Base-by-base conservation (phyloP, 2,329 filamentous ascomycete genomes). In the Nectriaceae sp. region DNA sequence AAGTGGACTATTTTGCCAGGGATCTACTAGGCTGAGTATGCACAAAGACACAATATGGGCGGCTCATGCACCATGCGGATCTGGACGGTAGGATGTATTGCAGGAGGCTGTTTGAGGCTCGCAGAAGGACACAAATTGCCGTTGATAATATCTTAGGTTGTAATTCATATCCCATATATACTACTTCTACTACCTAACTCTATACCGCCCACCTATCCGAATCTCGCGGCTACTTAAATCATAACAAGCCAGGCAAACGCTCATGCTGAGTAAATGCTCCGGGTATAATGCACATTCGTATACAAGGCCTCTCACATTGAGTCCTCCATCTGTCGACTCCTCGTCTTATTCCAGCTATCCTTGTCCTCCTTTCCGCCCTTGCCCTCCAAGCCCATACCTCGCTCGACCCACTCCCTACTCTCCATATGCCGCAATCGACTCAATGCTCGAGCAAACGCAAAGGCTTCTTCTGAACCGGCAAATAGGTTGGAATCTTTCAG, bases 391-490 rank as follows among this genome's bases (percentile, higher is more conserved):
- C 85, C 79, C 77, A 84, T 82, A 2, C 83, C 92, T 13, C 91
- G 73, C 72, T 97, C 93, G 3, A 97, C 89, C 94, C 94, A 99
- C 67, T 97, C 88, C 68, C 85, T 83, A 67, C 90, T 94, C 18
- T 91, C 90, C 94, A 99, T 99, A 71, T 97, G 91, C 46, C 78
- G 87, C 52, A 99, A 72, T 47, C 94, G 77, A 45, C 87, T 92
- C 59, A 97, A 69, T 1, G 94, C 94, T 45, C 94, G 77, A 20
- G 91, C 91, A 75, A 99, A 99, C 0, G 94, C 94, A 74, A 99
- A 99, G 0, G 90, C 83, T 72, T 99, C 94, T 74, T 99, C 94
- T 49, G 97, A 94, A 35, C 94, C 94, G 2, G 87, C 89, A 69
- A 99, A 99, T 33, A 97, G 82, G 56, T 82, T 89, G 36, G 87